Evolutionary conservation across 2,329 filamentous ascomycete genomes (phyloP).

Genomic region (Neonectria hederae): DNA sequence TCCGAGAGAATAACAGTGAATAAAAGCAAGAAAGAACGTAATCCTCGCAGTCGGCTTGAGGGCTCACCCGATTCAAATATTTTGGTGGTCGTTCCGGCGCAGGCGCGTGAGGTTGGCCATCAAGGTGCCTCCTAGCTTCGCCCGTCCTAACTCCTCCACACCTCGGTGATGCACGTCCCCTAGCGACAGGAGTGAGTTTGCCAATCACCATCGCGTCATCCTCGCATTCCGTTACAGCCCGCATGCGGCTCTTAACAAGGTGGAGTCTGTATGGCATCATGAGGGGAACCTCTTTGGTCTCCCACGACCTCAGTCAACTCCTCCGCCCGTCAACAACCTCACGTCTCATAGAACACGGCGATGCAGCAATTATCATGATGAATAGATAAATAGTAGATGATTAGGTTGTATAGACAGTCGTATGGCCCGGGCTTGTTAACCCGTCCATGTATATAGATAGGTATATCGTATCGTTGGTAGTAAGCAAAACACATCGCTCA

Average conservation of each 20-base stretch:
- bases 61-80: conserved; percentile 17
- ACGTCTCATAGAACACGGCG: not conserved
- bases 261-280: conserved; percentile 14
- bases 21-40: not conserved
- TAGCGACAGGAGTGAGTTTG: conserved; percentile 4
- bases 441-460: conserved; percentile 29
- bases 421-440: conserved; percentile 24
- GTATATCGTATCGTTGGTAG: conserved; percentile 30
- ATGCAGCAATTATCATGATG: not conserved
- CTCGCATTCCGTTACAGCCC: not conserved
- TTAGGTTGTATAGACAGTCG: conserved; percentile 31
- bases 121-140: conserved; percentile 21
- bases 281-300: conserved; percentile 23
- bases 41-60: not conserved
- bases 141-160: not conserved
- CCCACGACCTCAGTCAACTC: not conserved
- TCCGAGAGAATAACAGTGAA: not conserved
- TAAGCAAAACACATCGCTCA: conserved; percentile 39
- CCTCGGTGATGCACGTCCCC: conserved; percentile 13
- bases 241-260: conserved; percentile 15
- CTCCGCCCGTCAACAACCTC: not conserved
- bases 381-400: conserved; percentile 7
- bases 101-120: conserved; percentile 17
- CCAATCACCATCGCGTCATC: conserved; percentile 22
- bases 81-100: not conserved